Base-by-base conservation (phyloP, 495 filamentous ascomycete genomes). In the Hypomontagnella monticulosa region DNA sequence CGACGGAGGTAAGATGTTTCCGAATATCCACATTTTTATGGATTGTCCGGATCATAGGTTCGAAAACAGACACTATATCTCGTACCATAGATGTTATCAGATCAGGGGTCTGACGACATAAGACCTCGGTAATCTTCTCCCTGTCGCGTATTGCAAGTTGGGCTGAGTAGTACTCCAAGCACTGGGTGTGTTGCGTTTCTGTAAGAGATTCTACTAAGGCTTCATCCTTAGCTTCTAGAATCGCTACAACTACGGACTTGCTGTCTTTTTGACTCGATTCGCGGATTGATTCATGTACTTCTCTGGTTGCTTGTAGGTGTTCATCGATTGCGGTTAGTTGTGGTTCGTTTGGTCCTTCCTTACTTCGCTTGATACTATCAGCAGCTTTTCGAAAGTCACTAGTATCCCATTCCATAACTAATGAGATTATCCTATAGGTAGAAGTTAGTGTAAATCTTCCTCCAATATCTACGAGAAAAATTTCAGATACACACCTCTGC, bases 11-110 rank as follows among this genome's bases (percentile, higher is more conserved):
- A 0, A 90, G 61, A 30, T 87, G 85, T 16, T 79, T 83, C 34
- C 81, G 82, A 20, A 91, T 78, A 58, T 91, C 87, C 6, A 89
- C 80, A 4, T 83, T 82, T 47, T 89, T 83, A 56, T 91, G 88
- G 10, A 89, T 73, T 5, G 72, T 70, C 4, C 88, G 80, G 36
- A 91, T 89, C 50, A 90, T 83, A 3, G 84, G 86, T n/a, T 90
- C 88, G 57, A 88, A 88, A 4, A 83, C 84, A 0, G 75, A 71
- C 8, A 90, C 81, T 7, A 78, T 66, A 20, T 87, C 83, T n/a
- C 80, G 77, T 44, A 90, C 71, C 0, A 81, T 79, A 4, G 81
- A 75, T 1, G 87, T 90, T 4, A 88, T 78, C 3, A 85, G 75
- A 61, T 91, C 88, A 1, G 88, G 88, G 20, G 73, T 77, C 41